Percentiles rank a stretch among this genome's conserved stretches.
These are phyloP conservation scores for Austroboletus niveus DNA, from an alignment of 1,284 basidiomycete genomes.

Conservation along the genomic window DNA sequence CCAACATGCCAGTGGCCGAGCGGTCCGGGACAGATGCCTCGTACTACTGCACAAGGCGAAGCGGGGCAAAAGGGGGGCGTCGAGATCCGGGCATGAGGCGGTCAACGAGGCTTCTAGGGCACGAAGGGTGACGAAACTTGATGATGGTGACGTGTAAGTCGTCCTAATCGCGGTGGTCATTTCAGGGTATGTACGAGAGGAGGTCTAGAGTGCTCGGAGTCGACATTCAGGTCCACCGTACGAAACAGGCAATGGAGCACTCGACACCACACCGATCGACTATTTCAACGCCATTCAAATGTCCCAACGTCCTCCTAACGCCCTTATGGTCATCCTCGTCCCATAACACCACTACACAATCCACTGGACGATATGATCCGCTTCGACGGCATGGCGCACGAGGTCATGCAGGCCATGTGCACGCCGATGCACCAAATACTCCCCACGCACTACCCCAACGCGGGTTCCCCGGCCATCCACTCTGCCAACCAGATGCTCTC, in stretches of 20 bases:
- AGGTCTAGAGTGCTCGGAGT: too few species aligned
- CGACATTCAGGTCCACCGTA: constrained; percentile 7
- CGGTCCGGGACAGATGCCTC: too few species aligned
- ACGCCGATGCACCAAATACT: constrained; percentile 75
- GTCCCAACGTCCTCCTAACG: background rate
- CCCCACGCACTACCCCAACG: constrained; percentile 37
- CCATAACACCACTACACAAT: constrained; percentile 2
- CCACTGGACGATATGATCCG: constrained; percentile 53
- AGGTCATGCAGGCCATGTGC: constrained; percentile 77
- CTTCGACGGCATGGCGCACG: constrained; percentile 64
- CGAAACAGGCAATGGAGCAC: constrained; percentile 27
- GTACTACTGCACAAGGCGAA: too few species aligned
- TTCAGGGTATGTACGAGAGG: too few species aligned
- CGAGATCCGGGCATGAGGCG: constrained; percentile 7
- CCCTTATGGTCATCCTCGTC: constrained; percentile 3
- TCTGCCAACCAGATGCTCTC: constrained; percentile 20
- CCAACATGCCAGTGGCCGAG: too few species aligned
- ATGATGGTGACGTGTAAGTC: background rate
- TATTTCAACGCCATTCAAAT: constrained; percentile 26
- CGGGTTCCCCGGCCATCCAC: constrained; percentile 20
- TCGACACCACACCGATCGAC: constrained; percentile 24
- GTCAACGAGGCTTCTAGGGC: constrained; percentile 16
- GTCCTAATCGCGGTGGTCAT: too few species aligned
- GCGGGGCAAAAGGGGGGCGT: too few species aligned
- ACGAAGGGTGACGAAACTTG: constrained; percentile 2